These are phyloP conservation scores for Colletotrichum shisoi DNA, from an alignment of 2,329 filamentous ascomycete genomes.

Conservation along the genomic window DNA sequence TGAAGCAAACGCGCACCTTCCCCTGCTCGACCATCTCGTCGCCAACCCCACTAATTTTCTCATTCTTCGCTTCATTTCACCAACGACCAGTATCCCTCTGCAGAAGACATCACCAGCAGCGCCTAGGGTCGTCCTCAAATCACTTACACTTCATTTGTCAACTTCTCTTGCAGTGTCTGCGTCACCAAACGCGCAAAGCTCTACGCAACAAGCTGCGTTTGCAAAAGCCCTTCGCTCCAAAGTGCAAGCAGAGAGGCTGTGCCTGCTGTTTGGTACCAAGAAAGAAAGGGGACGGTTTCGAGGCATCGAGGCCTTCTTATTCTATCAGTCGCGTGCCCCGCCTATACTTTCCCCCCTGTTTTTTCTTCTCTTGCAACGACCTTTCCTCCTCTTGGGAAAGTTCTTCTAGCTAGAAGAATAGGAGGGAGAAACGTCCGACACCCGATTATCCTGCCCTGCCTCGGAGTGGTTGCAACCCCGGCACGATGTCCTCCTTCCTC, in stretches of 20 bases:
- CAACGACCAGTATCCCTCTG: constrained; percentile 35
- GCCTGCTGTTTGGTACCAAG: constrained; percentile 26
- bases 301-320: background rate
- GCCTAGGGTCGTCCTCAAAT: constrained; percentile 5
- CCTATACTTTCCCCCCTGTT: background rate
- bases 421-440: background rate
- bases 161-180: constrained; percentile 9
- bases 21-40: constrained; percentile 48
- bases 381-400: background rate
- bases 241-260: constrained; percentile 12
- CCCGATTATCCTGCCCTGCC: background rate
- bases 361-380: background rate
- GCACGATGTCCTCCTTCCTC: constrained; percentile 58
- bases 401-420: background rate
- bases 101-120: constrained; percentile 9
- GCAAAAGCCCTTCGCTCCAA: background rate
- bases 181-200: background rate
- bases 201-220: background rate
- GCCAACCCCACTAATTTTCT: constrained; percentile 42
- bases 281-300: constrained; percentile 13
- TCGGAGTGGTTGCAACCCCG: background rate
- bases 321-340: background rate
- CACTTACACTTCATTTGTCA: constrained; percentile 31
- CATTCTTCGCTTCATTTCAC: constrained; percentile 40
- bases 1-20: constrained; percentile 37